Evolutionary conservation across 768 basidiomycete species (phyloP).

Genomic region (Amanita molliuscula): DNA sequence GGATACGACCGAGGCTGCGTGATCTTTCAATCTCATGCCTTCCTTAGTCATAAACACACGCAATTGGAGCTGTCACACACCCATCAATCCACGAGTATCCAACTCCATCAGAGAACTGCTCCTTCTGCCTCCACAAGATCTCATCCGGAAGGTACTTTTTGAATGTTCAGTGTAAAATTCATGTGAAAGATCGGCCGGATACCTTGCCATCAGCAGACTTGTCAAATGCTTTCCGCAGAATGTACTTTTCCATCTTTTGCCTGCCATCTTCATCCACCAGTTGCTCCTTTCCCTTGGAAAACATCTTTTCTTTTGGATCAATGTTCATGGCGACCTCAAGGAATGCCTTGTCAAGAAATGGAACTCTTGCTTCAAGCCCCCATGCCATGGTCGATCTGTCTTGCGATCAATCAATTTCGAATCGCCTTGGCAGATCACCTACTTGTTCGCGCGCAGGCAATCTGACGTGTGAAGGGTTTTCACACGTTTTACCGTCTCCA

Average conservation of each 20-base stretch:
- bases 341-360: slow-evolving; percentile 97
- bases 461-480: slow-evolving; percentile 98
- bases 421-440: slow-evolving; percentile 12
- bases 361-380: slow-evolving; percentile 97
- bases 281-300: slow-evolving; percentile 70
- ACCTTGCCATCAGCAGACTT: slow-evolving; percentile 71
- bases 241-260: slow-evolving; percentile 98
- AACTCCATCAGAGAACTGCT: slow-evolving; percentile 98
- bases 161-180: neutral
- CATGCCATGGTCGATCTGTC: slow-evolving; percentile 96
- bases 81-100: slow-evolving; percentile 99
- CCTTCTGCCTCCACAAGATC: slow-evolving; percentile 98
- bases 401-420: neutral
- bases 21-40: slow-evolving; percentile 59
- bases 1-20: slow-evolving; percentile 64
- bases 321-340: slow-evolving; percentile 89
- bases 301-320: slow-evolving; percentile 81
- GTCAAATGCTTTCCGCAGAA: slow-evolving; percentile 94
- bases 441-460: slow-evolving; percentile 98
- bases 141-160: slow-evolving; percentile 85
- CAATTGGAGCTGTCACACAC: slow-evolving; percentile 26
- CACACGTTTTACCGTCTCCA: slow-evolving; percentile 88
- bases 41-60: slow-evolving; percentile 1
- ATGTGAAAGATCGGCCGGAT: slow-evolving; percentile 1
- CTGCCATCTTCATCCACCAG: slow-evolving; percentile 74